Conservation (phyloP, 345 rosid genomes). For the Turritis glabra region DNA sequence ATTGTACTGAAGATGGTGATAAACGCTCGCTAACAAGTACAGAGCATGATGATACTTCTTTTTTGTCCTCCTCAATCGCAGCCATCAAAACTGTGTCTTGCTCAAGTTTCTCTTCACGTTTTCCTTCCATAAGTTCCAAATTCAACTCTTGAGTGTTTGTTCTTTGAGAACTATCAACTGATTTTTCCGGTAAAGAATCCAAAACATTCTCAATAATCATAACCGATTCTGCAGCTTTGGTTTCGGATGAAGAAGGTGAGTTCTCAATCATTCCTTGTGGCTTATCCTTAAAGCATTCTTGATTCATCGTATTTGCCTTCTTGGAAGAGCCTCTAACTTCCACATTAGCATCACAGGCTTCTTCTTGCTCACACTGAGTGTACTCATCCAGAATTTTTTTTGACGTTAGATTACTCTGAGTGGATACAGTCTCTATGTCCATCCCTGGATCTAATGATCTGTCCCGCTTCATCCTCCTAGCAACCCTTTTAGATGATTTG, state of each 20-base stretch:
- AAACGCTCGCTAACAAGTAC: background rate
- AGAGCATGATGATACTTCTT: background rate
- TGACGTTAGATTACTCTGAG: background rate
- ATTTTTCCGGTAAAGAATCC: background rate
- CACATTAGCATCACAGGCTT: background rate
- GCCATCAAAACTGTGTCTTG: background rate
- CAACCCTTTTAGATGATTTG: too few relatives aligned
- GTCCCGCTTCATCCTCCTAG: conserved; percentile 22
- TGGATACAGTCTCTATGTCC: too few relatives aligned
- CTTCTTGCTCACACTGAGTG: conserved; percentile 4
- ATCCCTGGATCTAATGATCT: too few relatives aligned
- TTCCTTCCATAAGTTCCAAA: conserved; percentile 1
- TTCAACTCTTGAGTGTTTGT: background rate
- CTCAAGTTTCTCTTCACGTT: background rate
- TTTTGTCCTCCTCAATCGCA: background rate
- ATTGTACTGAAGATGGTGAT: background rate
- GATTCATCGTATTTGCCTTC: conserved; percentile 2
- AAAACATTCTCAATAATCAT: conserved; percentile 14
- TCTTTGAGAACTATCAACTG: background rate
- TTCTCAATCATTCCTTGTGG: conserved; percentile 8
- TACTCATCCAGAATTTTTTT: background rate
- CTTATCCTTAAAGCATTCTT: background rate
- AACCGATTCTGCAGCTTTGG: conserved; percentile 5
- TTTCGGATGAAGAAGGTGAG: background rate
- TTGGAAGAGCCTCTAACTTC: background rate